Base-by-base conservation (phyloP, 495 filamentous ascomycete species). In the Aspergillus coremiiformis region DNA sequence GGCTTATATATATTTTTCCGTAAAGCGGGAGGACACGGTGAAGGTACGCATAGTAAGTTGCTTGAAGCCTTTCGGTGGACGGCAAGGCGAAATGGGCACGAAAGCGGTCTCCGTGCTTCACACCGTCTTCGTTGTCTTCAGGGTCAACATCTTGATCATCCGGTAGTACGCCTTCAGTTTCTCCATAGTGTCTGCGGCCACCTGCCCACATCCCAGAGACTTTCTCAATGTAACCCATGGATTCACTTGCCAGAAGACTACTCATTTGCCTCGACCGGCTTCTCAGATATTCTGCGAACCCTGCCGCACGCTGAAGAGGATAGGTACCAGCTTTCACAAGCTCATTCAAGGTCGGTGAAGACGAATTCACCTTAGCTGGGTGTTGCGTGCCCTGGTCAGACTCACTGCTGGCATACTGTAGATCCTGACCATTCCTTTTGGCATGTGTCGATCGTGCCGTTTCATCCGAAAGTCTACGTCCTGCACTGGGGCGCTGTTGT, bases 171-270 rank as follows among this genome's bases (percentile, higher is more conserved):
- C 81, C 86, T 61, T 86, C 78, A 3, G 79, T 78, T 26, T 92
- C 86, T 17, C 84, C 80, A 58, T 96, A 98, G 66, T 98, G 93
- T 60, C 83, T 87, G 62, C 85, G 84, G 15, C 89, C 88, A 26
- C 93, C 93, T 50, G 89, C 84, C 86, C 93, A 94, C 88, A 97
- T 97, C 32, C 90, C 93, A 4, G 91, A 96, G 0, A 97, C 91
- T 62, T 96, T 96, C 59, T 95, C 92, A 24, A 96, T 83, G 64
- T 98, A 98, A 15, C 89, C 89, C 89, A 96, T 97, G 2, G 93
- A 94, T 62, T 96, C 90, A 2, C 86, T 88, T 26, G 94, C 90
- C 20, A 98, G 64, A 22, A 96, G 74, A 51, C 72, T 89, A 52
- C 89, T 91, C 84, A 97, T 90, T 33, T 83, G 80, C 50, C 85